These are phyloP conservation scores for Yarrowia sp. DNA, from an alignment of 805 yeast species.

Conservation along the genomic window DNA sequence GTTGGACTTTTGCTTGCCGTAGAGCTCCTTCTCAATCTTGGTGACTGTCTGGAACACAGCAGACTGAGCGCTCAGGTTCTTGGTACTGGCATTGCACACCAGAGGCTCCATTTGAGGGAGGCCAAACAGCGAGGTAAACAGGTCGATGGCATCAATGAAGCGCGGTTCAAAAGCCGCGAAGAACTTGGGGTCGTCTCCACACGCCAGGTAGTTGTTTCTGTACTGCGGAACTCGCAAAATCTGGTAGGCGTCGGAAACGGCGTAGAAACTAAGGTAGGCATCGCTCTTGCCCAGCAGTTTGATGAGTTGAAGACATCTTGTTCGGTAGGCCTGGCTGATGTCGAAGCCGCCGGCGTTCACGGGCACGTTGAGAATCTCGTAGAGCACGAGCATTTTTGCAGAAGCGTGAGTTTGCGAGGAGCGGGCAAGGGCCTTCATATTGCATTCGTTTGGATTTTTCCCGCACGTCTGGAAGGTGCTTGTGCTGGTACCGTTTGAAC, in stretches of 20 bases:
- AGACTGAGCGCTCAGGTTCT: constrained; percentile 30
- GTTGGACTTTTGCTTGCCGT: constrained; percentile 27
- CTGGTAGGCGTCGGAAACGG: constrained; percentile 37
- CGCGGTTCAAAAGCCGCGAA: constrained; percentile 30
- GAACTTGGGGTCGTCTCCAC: constrained; percentile 33
- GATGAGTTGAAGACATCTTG: constrained; percentile 32
- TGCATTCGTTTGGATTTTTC: background rate
- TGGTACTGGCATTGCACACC: constrained; percentile 28
- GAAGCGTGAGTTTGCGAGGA: constrained; percentile 5
- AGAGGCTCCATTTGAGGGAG: constrained; percentile 34
- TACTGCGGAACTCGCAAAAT: constrained; percentile 30
- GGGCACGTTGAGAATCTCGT: constrained; percentile 33
- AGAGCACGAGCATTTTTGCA: constrained; percentile 29
- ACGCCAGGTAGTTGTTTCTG: constrained; percentile 34
- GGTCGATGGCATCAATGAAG: constrained; percentile 35
- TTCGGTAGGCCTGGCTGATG: constrained; percentile 38
- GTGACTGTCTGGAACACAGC: constrained; percentile 12
- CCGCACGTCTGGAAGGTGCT: constrained; percentile 22
- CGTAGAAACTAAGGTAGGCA: constrained; percentile 36
- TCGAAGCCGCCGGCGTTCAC: constrained; percentile 34
- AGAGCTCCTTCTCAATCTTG: constrained; percentile 25
- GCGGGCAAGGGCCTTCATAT: constrained; percentile 12
- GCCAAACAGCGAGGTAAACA: constrained; percentile 31
- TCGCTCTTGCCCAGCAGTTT: constrained; percentile 34
- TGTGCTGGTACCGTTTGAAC: constrained; percentile 22